Conservation (phyloP, 305 asterid species). For the Ajuga reptans region DNA sequence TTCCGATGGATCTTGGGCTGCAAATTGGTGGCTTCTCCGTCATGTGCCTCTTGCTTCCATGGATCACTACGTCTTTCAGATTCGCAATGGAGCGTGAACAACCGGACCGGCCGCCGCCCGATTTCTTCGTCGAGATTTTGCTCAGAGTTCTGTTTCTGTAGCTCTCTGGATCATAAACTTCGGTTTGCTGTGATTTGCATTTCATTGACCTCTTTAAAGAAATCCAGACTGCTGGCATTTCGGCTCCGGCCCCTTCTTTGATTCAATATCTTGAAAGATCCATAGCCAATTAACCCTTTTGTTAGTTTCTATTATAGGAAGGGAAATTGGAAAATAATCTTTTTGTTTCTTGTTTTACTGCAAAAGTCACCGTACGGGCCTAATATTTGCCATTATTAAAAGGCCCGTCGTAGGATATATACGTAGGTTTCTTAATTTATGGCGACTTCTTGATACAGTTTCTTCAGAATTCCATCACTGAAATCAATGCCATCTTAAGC, state of each 20-base stretch:
- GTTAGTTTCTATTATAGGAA: neutral
- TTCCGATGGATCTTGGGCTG: constrained; percentile 87
- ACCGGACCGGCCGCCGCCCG: constrained; percentile 50
- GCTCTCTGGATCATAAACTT: constrained; percentile 48
- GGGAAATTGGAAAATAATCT: constrained; percentile 9
- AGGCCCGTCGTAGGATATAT: constrained; percentile 10
- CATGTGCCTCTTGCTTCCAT: constrained; percentile 83
- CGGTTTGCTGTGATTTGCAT: constrained; percentile 54
- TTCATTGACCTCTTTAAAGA: constrained; percentile 61
- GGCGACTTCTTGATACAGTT: constrained; percentile 21
- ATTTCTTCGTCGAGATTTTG: constrained; percentile 47
- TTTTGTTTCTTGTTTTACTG: constrained; percentile 21
- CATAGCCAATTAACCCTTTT: neutral
- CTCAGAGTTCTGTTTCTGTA: constrained; percentile 23
- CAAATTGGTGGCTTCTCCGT: constrained; percentile 56
- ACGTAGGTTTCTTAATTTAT: constrained; percentile 19
- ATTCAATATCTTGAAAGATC: neutral
- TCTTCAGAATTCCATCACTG: constrained; percentile 24
- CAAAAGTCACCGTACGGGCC: constrained; percentile 10
- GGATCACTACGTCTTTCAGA: constrained; percentile 53
- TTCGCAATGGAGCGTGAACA: constrained; percentile 65
- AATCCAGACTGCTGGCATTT: constrained; percentile 88
- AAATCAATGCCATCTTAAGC: constrained; percentile 25
- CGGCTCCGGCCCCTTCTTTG: neutral
- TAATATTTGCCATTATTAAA: constrained; percentile 23